Base-by-base conservation (phyloP, 768 basidiomycete species). In the Pleurotus platypus region DNA sequence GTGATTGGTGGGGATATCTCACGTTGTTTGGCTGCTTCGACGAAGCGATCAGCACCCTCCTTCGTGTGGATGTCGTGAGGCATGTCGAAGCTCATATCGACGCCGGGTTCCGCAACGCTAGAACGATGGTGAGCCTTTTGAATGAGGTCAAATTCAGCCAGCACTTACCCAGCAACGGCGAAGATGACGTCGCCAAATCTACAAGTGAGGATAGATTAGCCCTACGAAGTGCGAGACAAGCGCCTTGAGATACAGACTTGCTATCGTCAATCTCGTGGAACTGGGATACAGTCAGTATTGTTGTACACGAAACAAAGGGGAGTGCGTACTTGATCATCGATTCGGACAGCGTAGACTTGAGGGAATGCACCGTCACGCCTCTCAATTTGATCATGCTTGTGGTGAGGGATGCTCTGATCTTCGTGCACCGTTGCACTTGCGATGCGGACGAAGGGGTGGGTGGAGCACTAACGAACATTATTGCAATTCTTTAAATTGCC, bases 351-450 rank as follows among this genome's bases (percentile, higher is more conserved):
- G 27, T 70, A 66, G 26, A 75, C 73, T n/a, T 64, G 62, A 20
- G 70, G 65, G 0, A 43, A 38, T 9, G 55, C 54, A 22, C 64
- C 67, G 50, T 65, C 66, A 7, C 71, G 63, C n/a, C 69, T 66
- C 6, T 61, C 56, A 22, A 73, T 56, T 18, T 60, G 55, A 43
- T 56, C 48, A 1, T 63, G 64, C n/a, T 72, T 57, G 22, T 56
- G 37, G 4, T 57, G 40, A 1, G 75, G 72, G 9, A 75, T 63
- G 0, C 69, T 69, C 60, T 78, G 77, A 56, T 78, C 68, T n/a
- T 68, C 62, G 4, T 72, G 66, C 13, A 67, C 62, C 69, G 71
- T 74, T 1, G 70, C 67, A 12, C 61, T 62, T 3, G 70, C 69
- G 43, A 78, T 62, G 20, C 64, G 64, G 13, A 66, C 69, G 54